These are phyloP conservation scores for Niveomyces coronatus DNA, from an alignment of 2,329 filamentous ascomycete species.

Conservation along the genomic window DNA sequence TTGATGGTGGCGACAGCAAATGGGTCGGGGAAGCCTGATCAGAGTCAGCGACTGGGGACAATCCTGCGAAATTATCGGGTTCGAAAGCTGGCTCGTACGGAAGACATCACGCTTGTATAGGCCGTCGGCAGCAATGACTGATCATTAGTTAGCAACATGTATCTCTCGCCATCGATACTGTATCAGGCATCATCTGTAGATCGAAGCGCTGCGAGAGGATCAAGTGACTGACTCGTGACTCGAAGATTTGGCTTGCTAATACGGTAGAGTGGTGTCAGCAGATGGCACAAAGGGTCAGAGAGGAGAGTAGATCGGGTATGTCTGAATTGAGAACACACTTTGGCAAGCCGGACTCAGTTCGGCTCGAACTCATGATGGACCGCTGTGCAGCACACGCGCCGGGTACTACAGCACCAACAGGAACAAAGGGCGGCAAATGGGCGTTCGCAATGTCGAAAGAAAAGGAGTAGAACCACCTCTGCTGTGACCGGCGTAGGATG, in stretches of 20 bases:
- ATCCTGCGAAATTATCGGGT: slow-evolving; percentile 22
- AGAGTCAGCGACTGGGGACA: too few relatives aligned
- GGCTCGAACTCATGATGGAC: slow-evolving; percentile 18
- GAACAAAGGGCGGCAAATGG: too few relatives aligned
- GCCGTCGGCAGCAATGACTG: slow-evolving; percentile 97
- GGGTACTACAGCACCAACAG: slow-evolving; percentile 7
- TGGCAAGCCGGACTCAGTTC: slow-evolving; percentile 26
- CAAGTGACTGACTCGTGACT: slow-evolving; percentile 66
- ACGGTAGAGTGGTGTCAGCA: slow-evolving; percentile 12
- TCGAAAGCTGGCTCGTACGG: slow-evolving; percentile 47
- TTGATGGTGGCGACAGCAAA: slow-evolving; percentile 96
- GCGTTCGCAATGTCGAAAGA: slow-evolving; percentile 2
- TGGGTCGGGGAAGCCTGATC: slow-evolving; percentile 83
- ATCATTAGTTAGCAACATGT: slow-evolving; percentile 27
- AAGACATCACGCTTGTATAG: slow-evolving; percentile 99
- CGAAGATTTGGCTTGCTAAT: slow-evolving; percentile 74
- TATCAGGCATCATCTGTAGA: too few relatives aligned
- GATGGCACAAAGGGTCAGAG: slow-evolving; percentile 9
- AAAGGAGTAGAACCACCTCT: neutral
- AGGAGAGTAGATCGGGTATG: neutral
- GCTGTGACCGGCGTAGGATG: too few relatives aligned
- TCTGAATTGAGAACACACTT: slow-evolving; percentile 19
- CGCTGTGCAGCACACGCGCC: slow-evolving; percentile 3
- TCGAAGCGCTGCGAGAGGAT: slow-evolving; percentile 1
- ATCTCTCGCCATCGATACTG: slow-evolving; percentile 2